Conservation (phyloP, 78 protist species). For the Dictyostelium discoideum region dicty_2.7 NC_007090.3:4035501-4036000, state of each 20-base stretch:
- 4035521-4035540: conserved; percentile 85
- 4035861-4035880: not conserved
- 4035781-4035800: not conserved
- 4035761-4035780: not conserved
- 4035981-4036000: too few relatives aligned
- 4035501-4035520: conserved; percentile 58
- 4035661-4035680: conserved; percentile 92
- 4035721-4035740: conserved; percentile 74
- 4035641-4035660: conserved; percentile 83
- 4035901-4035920: conserved; percentile 78
- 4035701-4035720: conserved; percentile 77
- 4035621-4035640: conserved; percentile 82
- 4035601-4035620: conserved; percentile 71
- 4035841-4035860: conserved; percentile 4
- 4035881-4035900: conserved; percentile 81
- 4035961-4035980: not conserved
- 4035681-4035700: conserved; percentile 91
- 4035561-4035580: conserved; percentile 95
- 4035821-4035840: not conserved
- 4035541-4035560: conserved; percentile 82
- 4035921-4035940: conserved; percentile 75
- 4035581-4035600: conserved; percentile 85
- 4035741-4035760: conserved; percentile 12
- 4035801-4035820: not conserved
- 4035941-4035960: not conserved